Evolutionary conservation across 2,329 filamentous ascomycete species (phyloP), one percentile per base, ranked within the genome.

Genomic region (Daldinia sp.): DNA sequence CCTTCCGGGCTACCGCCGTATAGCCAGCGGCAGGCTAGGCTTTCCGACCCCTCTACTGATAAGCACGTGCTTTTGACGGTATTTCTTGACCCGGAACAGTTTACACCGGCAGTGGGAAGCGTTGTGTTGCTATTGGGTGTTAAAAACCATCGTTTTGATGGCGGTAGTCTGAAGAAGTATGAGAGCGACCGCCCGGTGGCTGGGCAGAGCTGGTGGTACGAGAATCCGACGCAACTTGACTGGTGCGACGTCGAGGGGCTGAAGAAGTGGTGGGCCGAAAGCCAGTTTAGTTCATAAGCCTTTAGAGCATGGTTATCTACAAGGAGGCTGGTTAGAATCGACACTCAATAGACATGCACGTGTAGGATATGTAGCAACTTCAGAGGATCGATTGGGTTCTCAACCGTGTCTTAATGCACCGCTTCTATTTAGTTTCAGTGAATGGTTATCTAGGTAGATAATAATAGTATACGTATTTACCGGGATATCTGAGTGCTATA

Each of bases 91-190:
- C 82, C 87, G 0, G 82, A 84, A 1, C 72, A 74, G 0, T 89
- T 88, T 69, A 69, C 65, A 0, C 86, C 87, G 0, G 63, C 50
- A 0, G 73, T 87, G 0, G 87, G 86, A 2, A 84, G 81, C 57
- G 82, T 83, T 0, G 83, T 88, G 0, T 69, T 89, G 3, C 76
- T 89, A 0, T 79, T 85, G 0, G 86, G 86, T 0, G 86, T 88
- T 1, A 89, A 88, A 78, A 89, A 88, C 35, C 87, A 89, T 56
- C 76, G 81, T 1, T 88, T 85, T 63, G 86, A 88, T 2, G 82
- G 81, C 0, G 80, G 81, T 1, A 78, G 79, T 65, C 60, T 83
- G 63, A 82, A 82, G 72, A 83, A 83, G 72, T 83, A 83, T 48
- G 78, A 71, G 0, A 82, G 80, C 54, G 81, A 83, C 65, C 68